These are phyloP conservation scores for Leccinum pallidistipes DNA, from an alignment of 1,284 basidiomycete species.

Conservation along the genomic window DNA sequence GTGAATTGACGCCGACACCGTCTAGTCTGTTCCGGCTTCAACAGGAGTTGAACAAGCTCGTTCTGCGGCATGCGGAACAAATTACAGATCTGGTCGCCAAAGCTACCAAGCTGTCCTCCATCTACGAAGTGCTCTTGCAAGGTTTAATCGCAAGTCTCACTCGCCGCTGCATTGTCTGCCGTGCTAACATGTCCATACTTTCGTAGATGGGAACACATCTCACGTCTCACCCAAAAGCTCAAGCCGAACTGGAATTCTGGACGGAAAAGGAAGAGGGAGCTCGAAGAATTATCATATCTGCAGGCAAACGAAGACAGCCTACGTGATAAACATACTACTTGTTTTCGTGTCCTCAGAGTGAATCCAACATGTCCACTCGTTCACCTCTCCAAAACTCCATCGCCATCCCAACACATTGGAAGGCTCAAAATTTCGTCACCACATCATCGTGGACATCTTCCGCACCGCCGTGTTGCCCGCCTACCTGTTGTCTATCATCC, in stretches of 20 bases:
- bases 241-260: conserved; percentile 60
- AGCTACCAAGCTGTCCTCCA: conserved; percentile 67
- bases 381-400: too few relatives aligned
- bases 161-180: neutral
- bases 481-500: too few relatives aligned
- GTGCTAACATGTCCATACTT: conserved; percentile 6
- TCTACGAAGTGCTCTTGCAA: conserved; percentile 78
- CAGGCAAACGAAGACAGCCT: conserved; percentile 33
- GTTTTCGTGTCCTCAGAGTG: conserved; percentile 13
- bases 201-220: conserved; percentile 50
- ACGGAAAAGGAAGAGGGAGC: conserved; percentile 56
- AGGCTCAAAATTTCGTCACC: too few relatives aligned
- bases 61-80: conserved; percentile 69
- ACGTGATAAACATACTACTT: conserved; percentile 19
- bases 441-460: too few relatives aligned
- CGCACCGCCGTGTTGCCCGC: too few relatives aligned
- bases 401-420: too few relatives aligned
- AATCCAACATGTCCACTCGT: neutral
- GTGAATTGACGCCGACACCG: conserved; percentile 3
- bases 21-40: conserved; percentile 81
- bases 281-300: conserved; percentile 52
- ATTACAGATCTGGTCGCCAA: conserved; percentile 61
- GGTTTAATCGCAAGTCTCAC: conserved; percentile 66
- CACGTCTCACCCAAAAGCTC: conserved; percentile 56
- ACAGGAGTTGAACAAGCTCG: conserved; percentile 81